Evolutionary conservation across 257 asterid genomes (phyloP).

Genomic region (Scutellaria barbata): DNA sequence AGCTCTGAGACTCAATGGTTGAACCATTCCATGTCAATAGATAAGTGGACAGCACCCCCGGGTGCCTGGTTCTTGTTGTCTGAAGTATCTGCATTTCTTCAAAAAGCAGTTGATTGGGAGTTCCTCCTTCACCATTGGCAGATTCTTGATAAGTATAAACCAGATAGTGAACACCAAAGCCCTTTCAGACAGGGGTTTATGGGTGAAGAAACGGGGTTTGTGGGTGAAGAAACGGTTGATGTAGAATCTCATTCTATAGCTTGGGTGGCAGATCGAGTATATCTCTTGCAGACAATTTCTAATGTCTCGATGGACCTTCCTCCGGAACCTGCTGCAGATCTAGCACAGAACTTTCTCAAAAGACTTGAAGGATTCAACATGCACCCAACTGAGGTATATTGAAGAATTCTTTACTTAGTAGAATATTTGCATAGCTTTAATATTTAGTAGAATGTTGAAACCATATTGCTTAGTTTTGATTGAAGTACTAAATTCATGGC

Average conservation of each 20-base stretch:
- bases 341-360: constrained; percentile 79
- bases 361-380: constrained; percentile 82
- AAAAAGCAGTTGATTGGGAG: constrained; percentile 87
- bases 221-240: constrained; percentile 50
- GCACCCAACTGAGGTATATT: constrained; percentile 92
- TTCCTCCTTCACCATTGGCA: constrained; percentile 90
- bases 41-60: constrained; percentile 94
- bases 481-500: background rate
- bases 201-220: constrained; percentile 47
- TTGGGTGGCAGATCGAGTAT: constrained; percentile 93
- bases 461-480: constrained; percentile 8
- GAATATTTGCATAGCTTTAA: constrained; percentile 17
- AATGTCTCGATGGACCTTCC: constrained; percentile 82
- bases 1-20: constrained; percentile 75
- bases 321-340: constrained; percentile 87
- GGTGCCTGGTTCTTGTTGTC: constrained; percentile 97
- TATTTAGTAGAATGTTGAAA: background rate
- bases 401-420: background rate
- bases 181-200: constrained; percentile 39
- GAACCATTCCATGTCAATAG: constrained; percentile 56
- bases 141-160: constrained; percentile 73
- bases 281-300: constrained; percentile 87
- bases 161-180: constrained; percentile 48
- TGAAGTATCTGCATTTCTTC: constrained; percentile 76
- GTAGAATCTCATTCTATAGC: constrained; percentile 62